These are phyloP conservation scores for Saccharomyces hybrid DNA, from an alignment of 1,139 yeast species.

Conservation along the genomic window DNA sequence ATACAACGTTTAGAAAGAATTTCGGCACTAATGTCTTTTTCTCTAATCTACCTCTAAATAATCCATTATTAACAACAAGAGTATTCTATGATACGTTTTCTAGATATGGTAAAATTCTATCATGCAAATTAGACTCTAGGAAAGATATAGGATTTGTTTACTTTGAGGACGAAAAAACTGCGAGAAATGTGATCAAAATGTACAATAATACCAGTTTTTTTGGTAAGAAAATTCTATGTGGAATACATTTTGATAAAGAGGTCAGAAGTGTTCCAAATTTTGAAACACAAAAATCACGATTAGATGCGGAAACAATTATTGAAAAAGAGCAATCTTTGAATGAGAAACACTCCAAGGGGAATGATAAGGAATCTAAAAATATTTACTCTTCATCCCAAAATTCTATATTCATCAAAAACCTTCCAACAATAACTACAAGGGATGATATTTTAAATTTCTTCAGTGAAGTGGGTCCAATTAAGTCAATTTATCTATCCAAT, in stretches of 20 bases:
- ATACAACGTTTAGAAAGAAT: constrained; percentile 22
- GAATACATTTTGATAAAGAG: constrained; percentile 39
- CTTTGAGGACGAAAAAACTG: constrained; percentile 36
- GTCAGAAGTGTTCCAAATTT: constrained; percentile 30
- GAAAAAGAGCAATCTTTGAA: constrained; percentile 20
- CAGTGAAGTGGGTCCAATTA: constrained; percentile 37
- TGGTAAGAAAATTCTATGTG: constrained; percentile 30
- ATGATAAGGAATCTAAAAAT: background rate
- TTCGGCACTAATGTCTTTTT: constrained; percentile 26
- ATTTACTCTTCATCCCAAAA: constrained; percentile 25
- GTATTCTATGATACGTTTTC: constrained; percentile 38
- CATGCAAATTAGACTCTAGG: constrained; percentile 39
- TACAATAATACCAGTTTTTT: constrained; percentile 30
- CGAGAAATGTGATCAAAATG: constrained; percentile 34
- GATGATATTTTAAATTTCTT: constrained; percentile 33
- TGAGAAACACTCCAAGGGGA: background rate
- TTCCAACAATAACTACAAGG: constrained; percentile 35
- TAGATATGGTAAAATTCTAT: constrained; percentile 36
- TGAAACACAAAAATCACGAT: constrained; percentile 20
- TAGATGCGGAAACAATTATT: constrained; percentile 20
- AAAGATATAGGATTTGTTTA: constrained; percentile 41
- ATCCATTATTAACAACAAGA: constrained; percentile 34
- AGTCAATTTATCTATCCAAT: constrained; percentile 35
- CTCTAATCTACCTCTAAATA: constrained; percentile 33
- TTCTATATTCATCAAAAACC: constrained; percentile 39